Percentiles rank a stretch among this genome's conserved stretches.
Conservation (phyloP, 129 eudicot species). For the Arctium minus region DNA sequence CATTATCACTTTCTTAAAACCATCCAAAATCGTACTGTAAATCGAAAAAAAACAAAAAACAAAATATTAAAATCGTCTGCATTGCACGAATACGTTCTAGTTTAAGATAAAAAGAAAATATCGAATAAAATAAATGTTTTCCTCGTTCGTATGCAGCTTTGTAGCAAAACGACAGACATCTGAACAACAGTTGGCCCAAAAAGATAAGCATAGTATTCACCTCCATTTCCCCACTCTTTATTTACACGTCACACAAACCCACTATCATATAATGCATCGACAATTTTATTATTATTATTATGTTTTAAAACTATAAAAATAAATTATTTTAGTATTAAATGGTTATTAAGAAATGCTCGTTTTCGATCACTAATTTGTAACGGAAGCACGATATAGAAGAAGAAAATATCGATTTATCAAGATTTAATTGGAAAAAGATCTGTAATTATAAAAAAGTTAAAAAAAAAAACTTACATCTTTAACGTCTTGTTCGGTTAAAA, state of each 20-base stretch:
- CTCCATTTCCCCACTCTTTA: neutral
- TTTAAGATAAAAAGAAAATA: too few relatives aligned
- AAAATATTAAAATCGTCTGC: too few relatives aligned
- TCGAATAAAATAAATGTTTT: neutral
- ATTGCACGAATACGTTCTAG: too few relatives aligned
- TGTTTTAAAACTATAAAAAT: too few relatives aligned
- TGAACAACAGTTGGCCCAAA: neutral
- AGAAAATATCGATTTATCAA: too few relatives aligned
- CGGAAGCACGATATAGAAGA: neutral
- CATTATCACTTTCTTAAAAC: too few relatives aligned
- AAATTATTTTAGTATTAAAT: too few relatives aligned
- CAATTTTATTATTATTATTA: neutral
- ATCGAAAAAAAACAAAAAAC: too few relatives aligned
- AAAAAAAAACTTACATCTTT: conserved; percentile 27
- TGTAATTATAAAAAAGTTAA: neutral
- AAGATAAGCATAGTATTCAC: neutral
- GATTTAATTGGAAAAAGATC: too few relatives aligned
- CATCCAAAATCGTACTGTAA: too few relatives aligned
- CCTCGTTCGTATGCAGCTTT: neutral
- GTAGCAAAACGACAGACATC: neutral
- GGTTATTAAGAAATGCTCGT: neutral
- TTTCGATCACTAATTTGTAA: neutral
- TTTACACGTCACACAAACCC: neutral
- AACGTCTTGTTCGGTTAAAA: conserved; percentile 29
- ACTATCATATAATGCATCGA: neutral